Evolutionary conservation across 768 basidiomycete species (phyloP).

Genomic region (Termitomyces bulborhizus): DNA sequence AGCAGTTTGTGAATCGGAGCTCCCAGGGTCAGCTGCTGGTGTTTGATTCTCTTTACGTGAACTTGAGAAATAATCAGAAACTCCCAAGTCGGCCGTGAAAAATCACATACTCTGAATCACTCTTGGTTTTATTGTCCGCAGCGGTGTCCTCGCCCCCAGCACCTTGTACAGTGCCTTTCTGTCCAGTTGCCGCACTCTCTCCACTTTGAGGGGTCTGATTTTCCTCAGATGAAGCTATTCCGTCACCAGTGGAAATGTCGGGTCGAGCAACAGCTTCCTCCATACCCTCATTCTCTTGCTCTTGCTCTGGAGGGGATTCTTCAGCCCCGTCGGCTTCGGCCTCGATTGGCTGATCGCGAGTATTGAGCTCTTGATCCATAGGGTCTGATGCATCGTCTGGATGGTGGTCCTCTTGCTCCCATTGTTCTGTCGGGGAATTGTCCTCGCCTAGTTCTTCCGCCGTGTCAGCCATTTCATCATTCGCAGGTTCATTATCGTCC

Average conservation of each 20-base stretch:
- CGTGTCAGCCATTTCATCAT: slow-evolving; percentile 27
- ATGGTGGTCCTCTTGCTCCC: slow-evolving; percentile 15
- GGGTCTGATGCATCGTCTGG: slow-evolving; percentile 20
- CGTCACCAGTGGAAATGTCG: slow-evolving; percentile 39
- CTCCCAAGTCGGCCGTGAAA: neutral
- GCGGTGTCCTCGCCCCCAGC: slow-evolving; percentile 21
- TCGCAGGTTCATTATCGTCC: slow-evolving; percentile 25
- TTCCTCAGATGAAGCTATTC: slow-evolving; percentile 26
- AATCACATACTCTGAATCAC: slow-evolving; percentile 27
- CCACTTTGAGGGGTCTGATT: slow-evolving; percentile 19
- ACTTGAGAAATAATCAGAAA: slow-evolving; percentile 9
- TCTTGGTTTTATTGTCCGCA: slow-evolving; percentile 21
- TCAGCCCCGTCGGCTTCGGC: slow-evolving; percentile 16
- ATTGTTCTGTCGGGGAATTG: slow-evolving; percentile 14
- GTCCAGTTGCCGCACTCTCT: slow-evolving; percentile 24
- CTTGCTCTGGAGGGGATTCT: slow-evolving; percentile 23
- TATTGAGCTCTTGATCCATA: slow-evolving; percentile 21
- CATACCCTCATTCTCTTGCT: slow-evolving; percentile 23
- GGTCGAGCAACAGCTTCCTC: slow-evolving; percentile 30
- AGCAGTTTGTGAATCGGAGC: slow-evolving; percentile 18
- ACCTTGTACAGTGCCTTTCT: slow-evolving; percentile 24
- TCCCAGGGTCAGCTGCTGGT: slow-evolving; percentile 10
- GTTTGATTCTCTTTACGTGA: slow-evolving; percentile 14
- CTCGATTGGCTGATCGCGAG: slow-evolving; percentile 18
- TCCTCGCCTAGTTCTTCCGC: slow-evolving; percentile 20